Evolutionary conservation across 805 yeast species (phyloP).

Genomic region (Monosporozyma aquatica): DNA sequence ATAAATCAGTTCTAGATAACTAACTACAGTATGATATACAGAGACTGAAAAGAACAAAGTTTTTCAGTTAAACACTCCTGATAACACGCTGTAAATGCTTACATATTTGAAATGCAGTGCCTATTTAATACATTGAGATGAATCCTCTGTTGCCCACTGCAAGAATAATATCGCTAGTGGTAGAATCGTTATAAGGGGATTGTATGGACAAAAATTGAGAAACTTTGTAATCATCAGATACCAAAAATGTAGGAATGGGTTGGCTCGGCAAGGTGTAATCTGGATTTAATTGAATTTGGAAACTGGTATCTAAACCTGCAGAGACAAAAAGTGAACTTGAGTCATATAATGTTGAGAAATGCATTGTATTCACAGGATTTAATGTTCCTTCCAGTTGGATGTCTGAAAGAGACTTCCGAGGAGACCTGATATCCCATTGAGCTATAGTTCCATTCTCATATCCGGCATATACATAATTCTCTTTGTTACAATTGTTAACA

Average conservation of each 20-base stretch:
- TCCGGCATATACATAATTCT: conserved; percentile 26
- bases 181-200: no score
- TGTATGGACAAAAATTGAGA: conserved; percentile 13
- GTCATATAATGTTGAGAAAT: neutral
- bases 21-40: no score
- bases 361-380: neutral
- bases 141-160: conserved; percentile 19
- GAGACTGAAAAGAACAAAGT: no score
- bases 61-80: no score
- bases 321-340: conserved; percentile 12
- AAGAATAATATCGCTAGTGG: conserved; percentile 7
- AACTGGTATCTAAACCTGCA: conserved; percentile 32
- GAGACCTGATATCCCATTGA: conserved; percentile 34
- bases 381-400: neutral
- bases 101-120: no score
- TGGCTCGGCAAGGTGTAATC: neutral
- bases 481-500: neutral
- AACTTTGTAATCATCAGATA: conserved; percentile 15
- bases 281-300: conserved; percentile 6
- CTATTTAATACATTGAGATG: conserved; percentile 7
- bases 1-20: no score
- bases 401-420: neutral
- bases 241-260: conserved; percentile 9
- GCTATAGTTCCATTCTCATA: conserved; percentile 31
- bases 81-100: no score